Percentiles rank a stretch among this genome's conserved stretches.
Evolutionary conservation across 2,329 filamentous ascomycete species (phyloP).

Genomic region (Exophiala alcalophila): DNA sequence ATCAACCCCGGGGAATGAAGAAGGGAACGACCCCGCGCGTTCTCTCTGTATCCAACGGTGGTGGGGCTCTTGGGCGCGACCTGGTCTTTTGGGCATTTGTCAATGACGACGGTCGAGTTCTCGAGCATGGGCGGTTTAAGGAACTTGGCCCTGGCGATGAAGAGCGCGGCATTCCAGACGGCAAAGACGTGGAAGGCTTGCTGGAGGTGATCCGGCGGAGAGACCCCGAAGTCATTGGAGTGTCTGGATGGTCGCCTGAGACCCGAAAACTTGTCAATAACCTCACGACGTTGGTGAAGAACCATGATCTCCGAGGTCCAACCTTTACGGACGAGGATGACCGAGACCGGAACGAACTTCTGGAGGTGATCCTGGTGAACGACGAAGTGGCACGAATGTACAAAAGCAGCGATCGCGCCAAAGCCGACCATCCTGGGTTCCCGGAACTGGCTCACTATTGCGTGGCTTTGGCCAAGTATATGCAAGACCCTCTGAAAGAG

Average conservation of each 20-base stretch:
- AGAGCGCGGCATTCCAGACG: conserved; percentile 65
- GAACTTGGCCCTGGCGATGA: conserved; percentile 67
- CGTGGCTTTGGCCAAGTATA: conserved; percentile 80
- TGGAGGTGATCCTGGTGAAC: conserved; percentile 89
- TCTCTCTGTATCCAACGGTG: conserved; percentile 80
- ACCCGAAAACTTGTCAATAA: conserved; percentile 80
- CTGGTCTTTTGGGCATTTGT: conserved; percentile 89
- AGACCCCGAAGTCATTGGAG: conserved; percentile 82
- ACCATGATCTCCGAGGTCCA: conserved; percentile 72
- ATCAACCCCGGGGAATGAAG: conserved; percentile 89
- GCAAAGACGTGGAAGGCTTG: conserved; percentile 65
- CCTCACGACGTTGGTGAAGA: conserved; percentile 72
- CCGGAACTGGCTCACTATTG: conserved; percentile 81
- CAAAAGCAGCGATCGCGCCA: conserved; percentile 79
- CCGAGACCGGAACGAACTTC: conserved; percentile 70
- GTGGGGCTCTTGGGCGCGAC: conserved; percentile 69
- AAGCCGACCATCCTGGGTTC: conserved; percentile 75
- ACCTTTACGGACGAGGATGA: conserved; percentile 82
- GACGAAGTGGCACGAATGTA: conserved; percentile 97
- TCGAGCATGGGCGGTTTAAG: conserved; percentile 83
- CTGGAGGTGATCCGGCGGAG: conserved; percentile 75
- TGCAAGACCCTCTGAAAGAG: conserved; percentile 94
- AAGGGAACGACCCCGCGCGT: conserved; percentile 85
- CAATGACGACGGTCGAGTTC: conserved; percentile 83
- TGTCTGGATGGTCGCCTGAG: conserved; percentile 85